Evolutionary conservation across 139 green algal species (phyloP), one percentile per base, ranked within the genome.

Genomic region (Raphidocelis subcapitata): DNA sequence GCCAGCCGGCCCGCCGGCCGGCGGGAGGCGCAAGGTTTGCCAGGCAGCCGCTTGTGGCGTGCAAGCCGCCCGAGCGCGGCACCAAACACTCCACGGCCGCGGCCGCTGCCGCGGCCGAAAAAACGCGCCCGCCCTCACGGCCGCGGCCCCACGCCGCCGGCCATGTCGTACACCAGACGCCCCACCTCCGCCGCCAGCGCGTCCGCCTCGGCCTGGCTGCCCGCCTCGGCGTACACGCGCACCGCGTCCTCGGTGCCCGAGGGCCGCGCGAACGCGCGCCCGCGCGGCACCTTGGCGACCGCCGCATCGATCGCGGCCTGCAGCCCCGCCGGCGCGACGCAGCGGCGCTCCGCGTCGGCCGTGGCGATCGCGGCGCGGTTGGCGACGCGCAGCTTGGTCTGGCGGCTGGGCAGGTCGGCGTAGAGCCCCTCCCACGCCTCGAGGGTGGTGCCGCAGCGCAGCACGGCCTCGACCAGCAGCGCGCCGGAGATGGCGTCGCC

Each of bases 181-280:
- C 72, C 80, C 52, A 95, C 89, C 33, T 72, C 59, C 4, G 46
- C 31, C 5, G 95, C 95, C 46, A 99, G 82, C 5, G 56, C 72
- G 36, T 97, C 89, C 14, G 92, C 90, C 37, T 69, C 79, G 51
- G 78, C 72, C 65, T 93, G 85, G 0, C 47, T 95, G 4, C 52
- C 68, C 10, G 94, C 94, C 83, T 99, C 96, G 2, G 94, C 93
- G 81, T 98, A 99, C 60, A 99, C 90, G 0, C 96, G 75, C 74
- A 99, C 95, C 23, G 97, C 90, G 68, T 99, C 92, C 75, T 99
- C 95, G 4, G 96, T 99, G 24, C 96, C 96, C 4, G 87, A 96
- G 0, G 95, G 94, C 26, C 95, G 82, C 67, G 92, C 93, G 87
- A 99, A 99, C 0, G 90, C 79, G 21, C 95, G 37, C 51, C 79